Conservation (phyloP, 1,139 yeast species). For the Pichia kudriavzevii region DNA sequence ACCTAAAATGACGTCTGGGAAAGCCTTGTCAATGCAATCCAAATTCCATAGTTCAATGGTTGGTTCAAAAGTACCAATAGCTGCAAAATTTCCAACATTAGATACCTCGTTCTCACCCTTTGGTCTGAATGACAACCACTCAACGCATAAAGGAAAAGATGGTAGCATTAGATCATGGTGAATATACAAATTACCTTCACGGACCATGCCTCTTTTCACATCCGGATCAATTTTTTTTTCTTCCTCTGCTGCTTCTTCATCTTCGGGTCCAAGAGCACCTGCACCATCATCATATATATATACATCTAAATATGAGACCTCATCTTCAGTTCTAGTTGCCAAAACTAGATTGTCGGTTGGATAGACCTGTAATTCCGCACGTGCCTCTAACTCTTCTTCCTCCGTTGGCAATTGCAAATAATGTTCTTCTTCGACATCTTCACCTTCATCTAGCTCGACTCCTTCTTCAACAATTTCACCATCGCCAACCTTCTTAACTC, state of each 20-base stretch:
- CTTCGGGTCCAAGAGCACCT: slow-evolving; percentile 52
- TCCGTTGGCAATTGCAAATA: slow-evolving; percentile 69
- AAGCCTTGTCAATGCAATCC: slow-evolving; percentile 86
- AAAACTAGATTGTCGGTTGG: slow-evolving; percentile 86
- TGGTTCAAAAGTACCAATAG: slow-evolving; percentile 95
- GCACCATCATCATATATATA: slow-evolving; percentile 94
- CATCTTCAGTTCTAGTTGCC: slow-evolving; percentile 95
- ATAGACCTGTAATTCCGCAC: slow-evolving; percentile 75
- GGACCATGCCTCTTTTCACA: slow-evolving; percentile 59
- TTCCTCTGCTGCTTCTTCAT: slow-evolving; percentile 46
- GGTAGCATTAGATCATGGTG: slow-evolving; percentile 98
- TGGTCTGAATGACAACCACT: slow-evolving; percentile 81
- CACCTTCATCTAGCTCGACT: slow-evolving; percentile 29
- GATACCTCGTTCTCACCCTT: slow-evolving; percentile 33
- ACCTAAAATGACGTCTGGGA: slow-evolving; percentile 90
- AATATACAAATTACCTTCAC: slow-evolving; percentile 75
- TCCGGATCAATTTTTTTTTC: slow-evolving; percentile 57
- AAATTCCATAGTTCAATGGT: slow-evolving; percentile 96
- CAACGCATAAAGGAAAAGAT: slow-evolving; percentile 92
- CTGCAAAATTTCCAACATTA: slow-evolving; percentile 81
- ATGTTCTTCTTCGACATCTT: slow-evolving; percentile 38
- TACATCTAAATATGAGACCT: slow-evolving; percentile 83
- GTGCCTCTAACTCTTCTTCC: slow-evolving; percentile 61
- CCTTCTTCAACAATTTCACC: slow-evolving; percentile 45
- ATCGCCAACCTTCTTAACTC: slow-evolving; percentile 7